These are phyloP conservation scores for Ogataea populi-albae DNA, from an alignment of 805 yeast genomes.

Conservation along the genomic window DNA sequence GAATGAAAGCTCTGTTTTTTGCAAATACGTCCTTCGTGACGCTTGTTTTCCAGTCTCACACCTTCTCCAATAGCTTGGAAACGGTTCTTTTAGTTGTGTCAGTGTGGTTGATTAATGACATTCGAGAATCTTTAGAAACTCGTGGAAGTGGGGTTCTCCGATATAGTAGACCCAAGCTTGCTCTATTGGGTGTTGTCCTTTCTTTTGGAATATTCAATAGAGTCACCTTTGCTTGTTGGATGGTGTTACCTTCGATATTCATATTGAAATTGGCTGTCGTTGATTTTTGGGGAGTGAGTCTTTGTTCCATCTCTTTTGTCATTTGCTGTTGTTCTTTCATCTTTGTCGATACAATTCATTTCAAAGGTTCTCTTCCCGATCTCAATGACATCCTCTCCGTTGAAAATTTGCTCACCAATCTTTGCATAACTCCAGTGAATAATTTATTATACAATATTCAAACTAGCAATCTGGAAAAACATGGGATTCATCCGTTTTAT, in stretches of 20 bases:
- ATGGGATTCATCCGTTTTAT: slow-evolving; percentile 80
- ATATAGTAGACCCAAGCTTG: slow-evolving; percentile 17
- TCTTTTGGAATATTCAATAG: slow-evolving; percentile 80
- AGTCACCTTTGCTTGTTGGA: slow-evolving; percentile 75
- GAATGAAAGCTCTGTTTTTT: slow-evolving; percentile 43
- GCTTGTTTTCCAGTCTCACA: slow-evolving; percentile 76
- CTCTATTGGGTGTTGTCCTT: slow-evolving; percentile 45
- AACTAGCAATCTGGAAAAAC: slow-evolving; percentile 57
- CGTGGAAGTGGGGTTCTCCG: background rate
- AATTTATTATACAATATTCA: slow-evolving; percentile 69
- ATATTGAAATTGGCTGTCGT: slow-evolving; percentile 45
- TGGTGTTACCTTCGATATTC: slow-evolving; percentile 58
- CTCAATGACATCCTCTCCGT: background rate
- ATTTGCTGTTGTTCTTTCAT: too few relatives aligned
- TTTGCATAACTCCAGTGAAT: slow-evolving; percentile 71
- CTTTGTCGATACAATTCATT: slow-evolving; percentile 50
- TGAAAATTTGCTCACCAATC: slow-evolving; percentile 14
- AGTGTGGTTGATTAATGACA: slow-evolving; percentile 45
- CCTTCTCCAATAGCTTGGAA: slow-evolving; percentile 87
- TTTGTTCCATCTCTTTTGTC: slow-evolving; percentile 36
- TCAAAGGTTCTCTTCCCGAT: slow-evolving; percentile 12
- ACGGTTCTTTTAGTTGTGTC: slow-evolving; percentile 51
- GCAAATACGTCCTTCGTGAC: slow-evolving; percentile 65
- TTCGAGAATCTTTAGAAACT: slow-evolving; percentile 21
- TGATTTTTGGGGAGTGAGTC: slow-evolving; percentile 32